Evolutionary conservation across 768 basidiomycete species (phyloP).

Genomic region (Tylopilus sp.): DNA sequence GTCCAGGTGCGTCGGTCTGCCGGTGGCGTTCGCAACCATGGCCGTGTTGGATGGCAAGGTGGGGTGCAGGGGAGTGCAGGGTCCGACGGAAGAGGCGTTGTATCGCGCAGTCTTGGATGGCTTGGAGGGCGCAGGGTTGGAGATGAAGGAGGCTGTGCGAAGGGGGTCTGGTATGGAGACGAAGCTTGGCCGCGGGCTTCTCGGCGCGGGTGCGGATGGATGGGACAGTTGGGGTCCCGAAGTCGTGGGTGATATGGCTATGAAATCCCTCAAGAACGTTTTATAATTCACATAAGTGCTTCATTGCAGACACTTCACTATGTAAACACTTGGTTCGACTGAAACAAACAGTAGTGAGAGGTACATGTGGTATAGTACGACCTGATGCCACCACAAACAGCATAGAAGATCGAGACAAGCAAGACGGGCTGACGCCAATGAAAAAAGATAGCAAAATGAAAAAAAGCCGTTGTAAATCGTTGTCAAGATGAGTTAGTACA

Average conservation of each 20-base stretch:
- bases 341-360: too few relatives aligned
- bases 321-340: too few relatives aligned
- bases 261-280: not conserved
- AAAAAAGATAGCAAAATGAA: not conserved
- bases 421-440: not conserved
- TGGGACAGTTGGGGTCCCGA: not conserved
- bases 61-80: constrained; percentile 57
- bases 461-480: not conserved
- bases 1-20: constrained; percentile 87
- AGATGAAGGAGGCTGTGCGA: constrained; percentile 36
- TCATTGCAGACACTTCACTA: not conserved
- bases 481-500: too few relatives aligned
- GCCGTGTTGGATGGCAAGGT: constrained; percentile 61
- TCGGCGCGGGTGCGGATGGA: not conserved
- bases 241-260: not conserved
- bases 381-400: constrained; percentile 13
- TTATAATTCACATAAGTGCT: not conserved
- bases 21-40: constrained; percentile 79
- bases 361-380: constrained; percentile 10
- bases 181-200: constrained; percentile 22
- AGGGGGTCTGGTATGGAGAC: constrained; percentile 49
- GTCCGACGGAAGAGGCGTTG: constrained; percentile 59
- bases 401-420: not conserved
- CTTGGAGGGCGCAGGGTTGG: constrained; percentile 48
- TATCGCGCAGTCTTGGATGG: constrained; percentile 61